Base-by-base conservation (phyloP, 2,329 filamentous ascomycete genomes). In the Aspergillus sp. region DNA sequence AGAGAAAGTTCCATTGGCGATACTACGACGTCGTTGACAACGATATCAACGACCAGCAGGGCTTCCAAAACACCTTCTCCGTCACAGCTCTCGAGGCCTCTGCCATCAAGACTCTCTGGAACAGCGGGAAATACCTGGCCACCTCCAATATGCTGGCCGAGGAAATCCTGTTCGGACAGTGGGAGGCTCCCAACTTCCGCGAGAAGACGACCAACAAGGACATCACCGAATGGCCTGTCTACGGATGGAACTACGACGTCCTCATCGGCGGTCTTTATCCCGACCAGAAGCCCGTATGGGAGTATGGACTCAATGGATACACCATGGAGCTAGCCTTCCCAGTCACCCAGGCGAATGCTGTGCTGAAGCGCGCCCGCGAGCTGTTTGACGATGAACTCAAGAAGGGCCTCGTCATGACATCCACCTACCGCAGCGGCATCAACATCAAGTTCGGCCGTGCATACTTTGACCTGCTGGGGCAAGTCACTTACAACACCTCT, bases 371-470 rank as follows among this genome's bases (percentile, higher is more conserved):
- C 3, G 57, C 48, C 5, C 43, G 57, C n/a, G 30, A 59, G 34
- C 49, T 59, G 3, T 59, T 59, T 13, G 57, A 59, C 17, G 54
- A 32, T 3, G 57, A 59, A n/a, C n/a, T 47, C 17, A 54, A 53
- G 53, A 59, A 48, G 20, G 36, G 30, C n/a, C 6, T 53, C 7
- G 47, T 59, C 18, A 59, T 59, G 57, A 59, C 57, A 2, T 59
- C 57, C 11, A 59, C 57, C 6, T 59, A 59, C 36, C 53, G 57
- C 18, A 56, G 47, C n/a, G 57, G 57, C 11, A 59, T 59, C 39
- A 59, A 59, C 38, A 59, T 59, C 49, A 59, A 59, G n/a, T 59
- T 59, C n/a, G 57, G 57, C 4, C 36, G 54, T 32, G 44, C 57
- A 9, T 59, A 59, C 36, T 59, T 50, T 48, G 57, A 59, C 26